Percentiles rank a stretch among this genome's conserved stretches.
Evolutionary conservation across 352 stramenopile species (phyloP).

Genomic region (Aphanomyces invadans): DNA sequence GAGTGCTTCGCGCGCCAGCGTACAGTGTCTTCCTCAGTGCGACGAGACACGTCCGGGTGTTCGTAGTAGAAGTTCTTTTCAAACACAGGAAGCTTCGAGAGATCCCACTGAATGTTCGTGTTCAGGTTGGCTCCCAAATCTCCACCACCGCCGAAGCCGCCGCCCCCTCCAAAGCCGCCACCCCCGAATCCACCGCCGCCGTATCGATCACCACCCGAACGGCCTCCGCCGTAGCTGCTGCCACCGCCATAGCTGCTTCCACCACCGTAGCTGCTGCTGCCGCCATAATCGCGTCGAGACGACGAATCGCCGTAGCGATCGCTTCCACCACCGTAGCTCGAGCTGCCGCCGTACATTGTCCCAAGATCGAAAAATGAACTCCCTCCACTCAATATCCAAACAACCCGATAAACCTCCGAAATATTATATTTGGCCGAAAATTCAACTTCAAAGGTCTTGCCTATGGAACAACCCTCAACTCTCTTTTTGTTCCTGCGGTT

Average conservation of each 20-base stretch:
- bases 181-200: constrained; percentile 30
- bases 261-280: constrained; percentile 26
- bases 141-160: constrained; percentile 40
- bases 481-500: too few relatives aligned
- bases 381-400: constrained; percentile 8
- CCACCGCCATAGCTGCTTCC: constrained; percentile 29
- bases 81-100: constrained; percentile 92
- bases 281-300: constrained; percentile 55
- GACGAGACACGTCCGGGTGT: constrained; percentile 94
- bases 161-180: constrained; percentile 28
- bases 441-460: background rate
- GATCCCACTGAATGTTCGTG: constrained; percentile 93
- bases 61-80: constrained; percentile 99
- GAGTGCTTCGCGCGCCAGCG: constrained; percentile 89
- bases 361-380: constrained; percentile 20
- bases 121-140: constrained; percentile 85
- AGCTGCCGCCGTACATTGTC: constrained; percentile 16
- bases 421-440: background rate
- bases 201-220: constrained; percentile 34
- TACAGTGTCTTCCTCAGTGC: constrained; percentile 85
- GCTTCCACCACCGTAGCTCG: constrained; percentile 33
- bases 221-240: constrained; percentile 26
- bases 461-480: too few relatives aligned
- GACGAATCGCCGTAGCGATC: constrained; percentile 70
- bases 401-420: background rate